Percentiles rank a stretch among this genome's conserved stretches.
phyloP scores from a whole-genome alignment of 1,284 basidiomycete genomes.

The Agroathelia rolfsii region DNA sequence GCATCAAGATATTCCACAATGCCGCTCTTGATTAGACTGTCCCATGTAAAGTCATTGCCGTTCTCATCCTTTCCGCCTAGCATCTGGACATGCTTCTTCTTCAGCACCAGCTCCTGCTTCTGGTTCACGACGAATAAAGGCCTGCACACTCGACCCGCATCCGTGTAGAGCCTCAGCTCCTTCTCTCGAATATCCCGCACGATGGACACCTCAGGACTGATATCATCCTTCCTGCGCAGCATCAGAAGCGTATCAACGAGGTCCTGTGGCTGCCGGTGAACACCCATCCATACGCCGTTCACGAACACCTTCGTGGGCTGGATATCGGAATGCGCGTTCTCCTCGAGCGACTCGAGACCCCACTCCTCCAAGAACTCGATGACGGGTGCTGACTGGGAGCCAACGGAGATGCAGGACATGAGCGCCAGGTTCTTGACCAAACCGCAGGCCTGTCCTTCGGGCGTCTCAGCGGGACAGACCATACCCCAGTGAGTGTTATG shows the following conservation, averaged over 20 bases:
- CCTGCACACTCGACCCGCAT: slow-evolving; percentile 92
- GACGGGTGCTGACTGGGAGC: slow-evolving; percentile 91
- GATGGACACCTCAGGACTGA: slow-evolving; percentile 92
- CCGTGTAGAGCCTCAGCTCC: slow-evolving; percentile 91
- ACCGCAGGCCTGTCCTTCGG: slow-evolving; percentile 98
- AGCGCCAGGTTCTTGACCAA: slow-evolving; percentile 97
- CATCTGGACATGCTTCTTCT: slow-evolving; percentile 80
- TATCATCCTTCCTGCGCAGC: slow-evolving; percentile 89
- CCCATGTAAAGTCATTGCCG: slow-evolving; percentile 71
- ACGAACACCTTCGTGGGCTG: slow-evolving; percentile 96
- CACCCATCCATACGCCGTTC: slow-evolving; percentile 99
- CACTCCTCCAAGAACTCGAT: slow-evolving; percentile 99
- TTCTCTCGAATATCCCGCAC: slow-evolving; percentile 96
- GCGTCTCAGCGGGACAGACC: slow-evolving; percentile 98
- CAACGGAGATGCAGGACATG: slow-evolving; percentile 97
- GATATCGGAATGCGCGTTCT: slow-evolving; percentile 76
- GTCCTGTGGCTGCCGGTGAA: slow-evolving; percentile 92
- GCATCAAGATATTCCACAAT: slow-evolving; percentile 95
- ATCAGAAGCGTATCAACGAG: slow-evolving; percentile 91
- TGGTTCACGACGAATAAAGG: slow-evolving; percentile 97
- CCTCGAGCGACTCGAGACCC: slow-evolving; percentile 88
- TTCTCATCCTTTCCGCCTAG: slow-evolving; percentile 45
- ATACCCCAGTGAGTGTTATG: slow-evolving; percentile 99
- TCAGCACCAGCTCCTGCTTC: slow-evolving; percentile 74
- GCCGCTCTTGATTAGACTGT: slow-evolving; percentile 77